A percentile compares a stretch with the other conserved stretches of the same genome.
Conservation (phyloP, 169 alveolate species). For the Theileria parva region DNA sequence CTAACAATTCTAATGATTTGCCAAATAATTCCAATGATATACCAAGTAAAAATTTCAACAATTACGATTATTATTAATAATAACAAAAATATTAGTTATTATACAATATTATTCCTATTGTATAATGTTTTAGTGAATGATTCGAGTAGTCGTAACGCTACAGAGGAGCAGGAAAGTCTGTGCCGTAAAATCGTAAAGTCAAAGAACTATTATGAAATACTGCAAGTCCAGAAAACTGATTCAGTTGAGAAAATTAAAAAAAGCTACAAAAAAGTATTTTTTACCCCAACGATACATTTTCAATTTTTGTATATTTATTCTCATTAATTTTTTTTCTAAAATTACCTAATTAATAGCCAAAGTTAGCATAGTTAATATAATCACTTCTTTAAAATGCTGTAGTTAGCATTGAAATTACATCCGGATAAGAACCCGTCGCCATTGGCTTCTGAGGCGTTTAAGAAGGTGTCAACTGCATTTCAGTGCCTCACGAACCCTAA, state of each 20-base stretch:
- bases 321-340: background rate
- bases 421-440: constrained; percentile 96
- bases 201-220: constrained; percentile 87
- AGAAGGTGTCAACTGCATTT: constrained; percentile 89
- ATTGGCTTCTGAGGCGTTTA: constrained; percentile 93
- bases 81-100: no score
- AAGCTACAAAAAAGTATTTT: constrained; percentile 88
- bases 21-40: background rate
- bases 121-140: constrained; percentile 62
- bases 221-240: constrained; percentile 87
- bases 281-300: background rate
- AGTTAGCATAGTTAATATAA: background rate
- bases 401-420: constrained; percentile 91
- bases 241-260: constrained; percentile 85
- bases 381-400: background rate
- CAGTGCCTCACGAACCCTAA: constrained; percentile 88
- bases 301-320: background rate
- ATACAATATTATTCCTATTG: background rate
- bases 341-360: background rate
- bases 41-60: background rate
- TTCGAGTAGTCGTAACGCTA: constrained; percentile 34
- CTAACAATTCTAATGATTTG: background rate
- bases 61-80: background rate
- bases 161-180: constrained; percentile 68
- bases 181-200: constrained; percentile 74